These are phyloP conservation scores for Eucalyptus viminalis DNA, from an alignment of 345 rosid species.

Conservation along the genomic window DNA sequence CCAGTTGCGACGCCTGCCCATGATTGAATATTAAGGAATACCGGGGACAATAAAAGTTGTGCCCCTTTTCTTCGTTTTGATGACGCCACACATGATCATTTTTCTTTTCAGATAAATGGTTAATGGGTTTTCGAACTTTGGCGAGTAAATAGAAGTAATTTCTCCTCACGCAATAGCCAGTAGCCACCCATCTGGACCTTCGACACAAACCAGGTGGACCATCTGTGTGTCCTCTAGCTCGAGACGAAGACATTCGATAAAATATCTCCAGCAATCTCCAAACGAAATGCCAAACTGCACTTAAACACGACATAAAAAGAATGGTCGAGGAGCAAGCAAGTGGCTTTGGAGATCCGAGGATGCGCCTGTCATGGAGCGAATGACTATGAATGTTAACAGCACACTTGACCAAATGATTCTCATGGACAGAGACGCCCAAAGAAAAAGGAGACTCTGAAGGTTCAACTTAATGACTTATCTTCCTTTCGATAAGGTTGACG, in stretches of 20 bases:
- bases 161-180: not conserved
- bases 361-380: not conserved
- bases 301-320: not conserved
- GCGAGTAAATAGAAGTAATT: not conserved
- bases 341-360: not conserved
- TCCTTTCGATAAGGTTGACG: not conserved
- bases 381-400: accelerated
- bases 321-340: not conserved
- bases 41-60: not conserved
- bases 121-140: not conserved
- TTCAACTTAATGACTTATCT: not conserved
- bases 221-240: not conserved
- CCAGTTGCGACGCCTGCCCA: not conserved
- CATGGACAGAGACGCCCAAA: not conserved
- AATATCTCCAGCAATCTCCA: not conserved
- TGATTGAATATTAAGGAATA: too few species aligned
- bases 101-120: not conserved
- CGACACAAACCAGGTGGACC: not conserved
- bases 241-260: not conserved
- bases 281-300: not conserved
- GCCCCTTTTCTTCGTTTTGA: not conserved
- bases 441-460: not conserved
- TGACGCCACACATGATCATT: not conserved
- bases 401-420: not conserved
- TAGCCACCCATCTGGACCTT: not conserved